Evolutionary conservation across 202 grass and related monocot genomes (phyloP).

Genomic region (Elaeis oleifera): DNA sequence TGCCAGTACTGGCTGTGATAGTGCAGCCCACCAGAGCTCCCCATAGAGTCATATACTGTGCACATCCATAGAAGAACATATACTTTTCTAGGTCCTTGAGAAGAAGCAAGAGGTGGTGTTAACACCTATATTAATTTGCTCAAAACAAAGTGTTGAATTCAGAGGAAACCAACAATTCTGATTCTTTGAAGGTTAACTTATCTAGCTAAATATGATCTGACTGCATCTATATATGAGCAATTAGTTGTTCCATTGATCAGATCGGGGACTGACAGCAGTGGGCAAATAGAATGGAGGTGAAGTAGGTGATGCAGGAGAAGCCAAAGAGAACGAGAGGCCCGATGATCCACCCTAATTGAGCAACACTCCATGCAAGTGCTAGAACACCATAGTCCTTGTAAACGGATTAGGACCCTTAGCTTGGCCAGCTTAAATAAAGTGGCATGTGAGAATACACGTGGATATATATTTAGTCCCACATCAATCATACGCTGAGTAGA

Average conservation of each 20-base stretch:
- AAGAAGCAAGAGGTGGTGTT: neutral
- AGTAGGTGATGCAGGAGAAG: slow-evolving; percentile 88
- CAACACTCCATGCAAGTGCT: slow-evolving; percentile 86
- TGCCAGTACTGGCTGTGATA: slow-evolving; percentile 88
- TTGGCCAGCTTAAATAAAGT: no score
- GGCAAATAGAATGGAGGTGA: slow-evolving; percentile 70
- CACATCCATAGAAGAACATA: slow-evolving; percentile 51
- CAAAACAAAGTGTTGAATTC: neutral
- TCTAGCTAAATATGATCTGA: slow-evolving; percentile 58
- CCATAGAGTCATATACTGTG: slow-evolving; percentile 92
- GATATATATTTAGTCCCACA: no score
- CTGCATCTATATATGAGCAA: slow-evolving; percentile 74
- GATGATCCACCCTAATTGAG: slow-evolving; percentile 73
- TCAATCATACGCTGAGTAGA: no score
- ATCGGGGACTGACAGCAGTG: slow-evolving; percentile 84
- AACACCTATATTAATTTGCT: neutral
- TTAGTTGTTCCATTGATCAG: slow-evolving; percentile 59
- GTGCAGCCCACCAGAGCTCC: slow-evolving; percentile 93
- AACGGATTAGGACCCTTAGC: no score
- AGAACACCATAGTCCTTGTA: slow-evolving; percentile 55
- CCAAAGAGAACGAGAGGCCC: slow-evolving; percentile 52
- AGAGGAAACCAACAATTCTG: no score
- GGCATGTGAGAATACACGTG: no score
- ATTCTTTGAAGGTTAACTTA: slow-evolving; percentile 11
- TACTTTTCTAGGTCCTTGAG: slow-evolving; percentile 46